These are phyloP conservation scores for Rhazya stricta DNA, from an alignment of 257 asterid species.

Conservation along the genomic window DNA sequence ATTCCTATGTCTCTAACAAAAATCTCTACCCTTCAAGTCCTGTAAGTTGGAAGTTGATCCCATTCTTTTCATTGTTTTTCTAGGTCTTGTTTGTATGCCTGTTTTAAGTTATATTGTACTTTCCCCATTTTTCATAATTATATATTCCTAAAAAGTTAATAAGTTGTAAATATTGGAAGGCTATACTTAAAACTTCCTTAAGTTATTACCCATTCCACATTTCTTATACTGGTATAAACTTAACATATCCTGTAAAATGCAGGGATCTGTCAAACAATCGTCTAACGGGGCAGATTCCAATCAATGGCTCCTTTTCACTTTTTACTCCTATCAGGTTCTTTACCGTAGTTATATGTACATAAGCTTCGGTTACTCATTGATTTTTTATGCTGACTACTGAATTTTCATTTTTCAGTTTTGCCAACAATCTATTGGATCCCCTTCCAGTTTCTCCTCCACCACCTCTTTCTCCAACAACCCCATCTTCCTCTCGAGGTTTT, in stretches of 20 bases:
- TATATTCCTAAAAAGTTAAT: background rate
- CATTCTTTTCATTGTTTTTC: conserved; percentile 9
- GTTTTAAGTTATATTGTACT: too few species aligned
- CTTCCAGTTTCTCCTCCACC: conserved; percentile 76
- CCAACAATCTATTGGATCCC: conserved; percentile 37
- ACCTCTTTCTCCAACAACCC: conserved; percentile 47
- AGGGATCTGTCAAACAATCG: conserved; percentile 87
- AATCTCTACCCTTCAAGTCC: conserved; percentile 78
- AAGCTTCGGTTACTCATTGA: conserved; percentile 6
- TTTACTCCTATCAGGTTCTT: conserved; percentile 93
- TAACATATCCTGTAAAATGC: conserved; percentile 32
- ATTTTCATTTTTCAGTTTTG: conserved; percentile 53
- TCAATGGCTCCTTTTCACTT: conserved; percentile 82
- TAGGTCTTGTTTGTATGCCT: background rate
- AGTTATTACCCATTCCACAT: background rate
- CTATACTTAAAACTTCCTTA: background rate
- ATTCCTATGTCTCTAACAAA: conserved; percentile 68
- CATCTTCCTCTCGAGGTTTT: conserved; percentile 47
- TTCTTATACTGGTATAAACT: background rate
- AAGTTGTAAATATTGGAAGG: background rate
- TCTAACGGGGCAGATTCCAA: conserved; percentile 61
- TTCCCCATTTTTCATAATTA: background rate
- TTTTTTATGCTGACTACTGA: conserved; percentile 24
- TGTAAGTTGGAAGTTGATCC: conserved; percentile 49
- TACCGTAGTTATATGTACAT: background rate